phyloP scores from a whole-genome alignment of 2,329 filamentous ascomycete species.

The Penicillium frequentans region DNA sequence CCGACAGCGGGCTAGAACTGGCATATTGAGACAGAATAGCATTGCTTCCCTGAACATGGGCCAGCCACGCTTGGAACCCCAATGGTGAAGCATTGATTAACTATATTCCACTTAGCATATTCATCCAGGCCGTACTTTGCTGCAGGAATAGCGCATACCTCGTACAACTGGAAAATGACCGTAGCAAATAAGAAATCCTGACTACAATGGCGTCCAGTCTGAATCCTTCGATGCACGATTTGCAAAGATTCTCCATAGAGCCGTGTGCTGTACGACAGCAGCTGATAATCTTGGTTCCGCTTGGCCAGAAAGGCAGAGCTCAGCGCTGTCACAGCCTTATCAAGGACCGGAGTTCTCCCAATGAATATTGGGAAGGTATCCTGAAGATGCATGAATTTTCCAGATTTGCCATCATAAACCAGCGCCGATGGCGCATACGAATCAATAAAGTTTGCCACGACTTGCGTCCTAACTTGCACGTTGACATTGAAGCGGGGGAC shows the following conservation, averaged over 20 bases:
- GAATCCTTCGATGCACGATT: constrained; percentile 15
- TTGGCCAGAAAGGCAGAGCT: constrained; percentile 18
- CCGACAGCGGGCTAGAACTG: constrained; percentile 1
- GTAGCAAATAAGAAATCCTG: constrained; percentile 21
- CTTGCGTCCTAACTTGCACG: constrained; percentile 10
- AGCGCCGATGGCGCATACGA: constrained; percentile 2
- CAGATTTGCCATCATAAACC: constrained; percentile 1
- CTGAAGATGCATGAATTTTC: constrained; percentile 5
- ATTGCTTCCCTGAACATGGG: constrained; percentile 23
- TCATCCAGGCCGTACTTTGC: background rate
- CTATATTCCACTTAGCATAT: constrained; percentile 3
- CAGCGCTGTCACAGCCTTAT: constrained; percentile 16
- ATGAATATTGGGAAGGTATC: constrained; percentile 14
- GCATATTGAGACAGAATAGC: constrained; percentile 14
- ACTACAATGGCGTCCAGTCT: constrained; percentile 9
- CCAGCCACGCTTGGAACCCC: constrained; percentile 22
- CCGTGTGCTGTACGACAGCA: constrained; percentile 19
- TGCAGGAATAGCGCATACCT: constrained; percentile 12
- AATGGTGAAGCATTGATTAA: constrained; percentile 21
- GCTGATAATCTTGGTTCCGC: constrained; percentile 12
- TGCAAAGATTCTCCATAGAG: constrained; percentile 19
- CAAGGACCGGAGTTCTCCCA: constrained; percentile 13
- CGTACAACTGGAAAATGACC: constrained; percentile 22
- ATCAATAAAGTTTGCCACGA: constrained; percentile 15
- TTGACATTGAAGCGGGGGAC: constrained; percentile 15